Evolutionary conservation across 768 basidiomycete genomes (phyloP), one percentile per base, ranked within the genome.

Genomic region (Tylopilus intermedius): DNA sequence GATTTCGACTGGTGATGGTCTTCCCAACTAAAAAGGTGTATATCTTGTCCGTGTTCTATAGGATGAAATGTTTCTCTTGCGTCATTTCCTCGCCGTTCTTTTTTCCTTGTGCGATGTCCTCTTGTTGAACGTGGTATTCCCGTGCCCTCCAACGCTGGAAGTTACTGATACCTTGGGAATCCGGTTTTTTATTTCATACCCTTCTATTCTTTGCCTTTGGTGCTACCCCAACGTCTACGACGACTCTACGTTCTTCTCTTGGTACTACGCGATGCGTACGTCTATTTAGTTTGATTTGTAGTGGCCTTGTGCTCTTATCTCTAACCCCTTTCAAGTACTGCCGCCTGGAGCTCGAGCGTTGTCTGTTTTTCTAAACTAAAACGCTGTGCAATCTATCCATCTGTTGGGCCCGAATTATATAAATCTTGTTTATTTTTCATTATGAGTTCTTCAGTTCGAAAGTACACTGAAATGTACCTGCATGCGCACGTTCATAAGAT

Each of bases 271-370:
- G 13, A 13, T 49, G 45, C 51, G 42, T 53, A 11, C 43, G 39
- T 44, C 26, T 32, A 30, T 13, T 24, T 15, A 5, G 33, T 35
- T 49, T 45, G 48, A 43, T 40, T 30, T 47, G 45, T 47, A 21
- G 35, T 42, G 22, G n/a, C 8, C 8, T 8, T 29, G 33, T 41
- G 21, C 33, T 45, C 11, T 27, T 6, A 11, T 24, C 10, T 22
- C 32, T 38, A 8, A 18, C 18, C 14, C 38, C 8, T 40, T 37
- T 32, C 3, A 33, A 42, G 9, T 44, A 37, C 53, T 47, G 54
- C 40, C 44, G 62, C 62, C 62, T 27, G 55, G 62, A 55, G 62
- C 58, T 60, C 26, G 62, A 63, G 58, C 46, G 49, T 55, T 48
- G n/a, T 39, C 40, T 62, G 45, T 52, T 49, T 39, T 48, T 49